Percentiles rank a stretch among this genome's conserved stretches.
These are phyloP conservation scores for Rhodotorula babjevae DNA, from an alignment of 768 basidiomycete genomes.

Conservation along the genomic window DNA sequence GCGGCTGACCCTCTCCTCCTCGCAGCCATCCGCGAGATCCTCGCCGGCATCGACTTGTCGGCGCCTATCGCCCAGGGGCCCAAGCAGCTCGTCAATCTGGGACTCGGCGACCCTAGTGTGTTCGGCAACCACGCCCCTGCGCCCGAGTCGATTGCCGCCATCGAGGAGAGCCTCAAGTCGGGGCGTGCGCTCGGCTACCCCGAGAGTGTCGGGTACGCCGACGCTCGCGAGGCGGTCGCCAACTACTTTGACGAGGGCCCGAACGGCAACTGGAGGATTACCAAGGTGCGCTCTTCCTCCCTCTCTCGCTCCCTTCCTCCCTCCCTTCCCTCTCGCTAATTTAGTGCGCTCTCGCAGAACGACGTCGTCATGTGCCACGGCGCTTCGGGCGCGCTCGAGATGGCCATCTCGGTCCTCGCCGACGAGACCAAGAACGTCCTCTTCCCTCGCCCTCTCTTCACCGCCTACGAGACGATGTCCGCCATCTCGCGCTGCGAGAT, in stretches of 20 bases:
- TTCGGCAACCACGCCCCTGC: conserved; percentile 47
- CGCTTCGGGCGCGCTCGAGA: conserved; percentile 46
- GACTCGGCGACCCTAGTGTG: conserved; percentile 47
- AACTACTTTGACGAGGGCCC: conserved; percentile 47
- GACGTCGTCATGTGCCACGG: conserved; percentile 46
- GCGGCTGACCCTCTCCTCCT: background rate
- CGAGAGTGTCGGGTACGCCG: conserved; percentile 42
- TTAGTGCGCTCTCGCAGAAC: background rate
- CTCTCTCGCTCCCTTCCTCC: too few relatives aligned
- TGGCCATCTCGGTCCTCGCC: conserved; percentile 43
- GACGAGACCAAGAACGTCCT: conserved; percentile 45
- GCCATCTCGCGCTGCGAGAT: conserved; percentile 44
- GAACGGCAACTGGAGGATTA: conserved; percentile 37
- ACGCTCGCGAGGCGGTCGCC: conserved; percentile 46
- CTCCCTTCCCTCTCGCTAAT: background rate
- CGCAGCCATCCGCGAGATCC: conserved; percentile 36
- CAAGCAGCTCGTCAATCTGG: conserved; percentile 48
- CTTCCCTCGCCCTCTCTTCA: conserved; percentile 47
- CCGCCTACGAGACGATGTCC: conserved; percentile 46
- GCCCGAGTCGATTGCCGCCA: conserved; percentile 41
- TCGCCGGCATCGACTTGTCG: conserved; percentile 33
- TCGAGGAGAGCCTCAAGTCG: conserved; percentile 38
- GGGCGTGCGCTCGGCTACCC: conserved; percentile 46
- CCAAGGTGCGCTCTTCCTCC: background rate
- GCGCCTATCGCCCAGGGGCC: background rate